Percentiles rank a stretch among this genome's conserved stretches.
Conservation (phyloP, 257 asterid genomes). For the Solanum lignicaule region DNA sequence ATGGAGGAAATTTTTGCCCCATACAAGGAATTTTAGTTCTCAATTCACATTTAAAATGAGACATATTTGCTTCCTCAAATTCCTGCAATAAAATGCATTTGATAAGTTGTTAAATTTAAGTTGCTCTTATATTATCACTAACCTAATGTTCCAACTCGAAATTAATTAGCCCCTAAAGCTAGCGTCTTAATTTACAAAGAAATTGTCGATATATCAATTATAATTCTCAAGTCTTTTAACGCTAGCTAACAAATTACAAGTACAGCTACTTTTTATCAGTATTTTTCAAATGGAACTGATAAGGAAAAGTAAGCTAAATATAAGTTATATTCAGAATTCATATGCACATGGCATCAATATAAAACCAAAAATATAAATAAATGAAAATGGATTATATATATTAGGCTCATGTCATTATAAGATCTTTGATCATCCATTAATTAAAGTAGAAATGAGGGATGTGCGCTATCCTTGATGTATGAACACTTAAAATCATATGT, state of each 20-base stretch:
- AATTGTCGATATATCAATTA: background rate
- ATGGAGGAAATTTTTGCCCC: background rate
- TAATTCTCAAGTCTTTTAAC: background rate
- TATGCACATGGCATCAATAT: background rate
- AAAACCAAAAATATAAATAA: background rate
- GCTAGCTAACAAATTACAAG: background rate
- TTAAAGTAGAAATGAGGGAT: background rate
- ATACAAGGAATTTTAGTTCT: background rate
- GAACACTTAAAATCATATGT: background rate
- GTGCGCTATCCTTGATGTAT: background rate
- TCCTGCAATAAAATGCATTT: background rate
- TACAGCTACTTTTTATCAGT: background rate
- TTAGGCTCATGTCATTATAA: background rate
- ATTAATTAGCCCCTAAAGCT: background rate
- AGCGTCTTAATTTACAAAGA: background rate
- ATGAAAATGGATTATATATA: background rate
- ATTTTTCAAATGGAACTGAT: background rate
- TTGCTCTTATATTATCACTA: background rate
- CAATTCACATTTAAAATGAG: background rate
- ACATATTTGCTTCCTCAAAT: background rate
- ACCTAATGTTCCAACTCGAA: background rate
- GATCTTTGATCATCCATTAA: background rate
- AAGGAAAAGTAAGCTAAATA: background rate
- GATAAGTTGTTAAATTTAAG: background rate
- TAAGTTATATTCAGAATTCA: background rate